Percentiles rank a stretch among this genome's conserved stretches.
phyloP scores from a whole-genome alignment of 306 rosid species.

The Astragalus glycyphyllos region DNA sequence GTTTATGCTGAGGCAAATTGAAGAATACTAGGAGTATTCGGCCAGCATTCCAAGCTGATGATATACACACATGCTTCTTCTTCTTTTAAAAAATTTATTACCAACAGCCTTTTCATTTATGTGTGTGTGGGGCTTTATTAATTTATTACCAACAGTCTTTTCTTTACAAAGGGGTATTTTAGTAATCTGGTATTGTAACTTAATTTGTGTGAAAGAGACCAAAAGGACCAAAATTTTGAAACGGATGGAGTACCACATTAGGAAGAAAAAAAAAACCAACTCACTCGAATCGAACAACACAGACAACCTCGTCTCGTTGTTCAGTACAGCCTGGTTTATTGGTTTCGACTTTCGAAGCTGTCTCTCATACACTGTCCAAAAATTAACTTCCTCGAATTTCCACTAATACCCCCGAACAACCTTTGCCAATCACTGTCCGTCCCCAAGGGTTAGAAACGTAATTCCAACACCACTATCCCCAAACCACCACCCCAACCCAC shows the following conservation, averaged over 20 bases:
- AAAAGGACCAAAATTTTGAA: not conserved
- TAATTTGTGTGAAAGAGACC: too few species aligned
- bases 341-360: not conserved
- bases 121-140: too few species aligned
- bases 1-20: too few species aligned
- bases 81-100: too few species aligned
- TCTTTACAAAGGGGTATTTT: too few species aligned
- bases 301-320: slow-evolving; percentile 13
- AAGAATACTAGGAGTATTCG: too few species aligned
- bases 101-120: too few species aligned
- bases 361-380: not conserved
- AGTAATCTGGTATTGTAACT: too few species aligned
- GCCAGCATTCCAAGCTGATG: too few species aligned
- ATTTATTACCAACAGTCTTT: too few species aligned
- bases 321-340: slow-evolving; percentile 23
- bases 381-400: not conserved
- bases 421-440: not conserved
- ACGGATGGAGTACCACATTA: too few species aligned
- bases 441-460: slow-evolving; percentile 1
- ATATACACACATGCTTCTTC: too few species aligned
- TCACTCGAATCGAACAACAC: not conserved
- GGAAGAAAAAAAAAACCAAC: not conserved
- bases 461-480: not conserved
- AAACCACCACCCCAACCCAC: slow-evolving; percentile 8
- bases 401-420: slow-evolving; percentile 11